These are phyloP conservation scores for Trametes cubensis DNA, from an alignment of 768 basidiomycete genomes.

Conservation along the genomic window DNA sequence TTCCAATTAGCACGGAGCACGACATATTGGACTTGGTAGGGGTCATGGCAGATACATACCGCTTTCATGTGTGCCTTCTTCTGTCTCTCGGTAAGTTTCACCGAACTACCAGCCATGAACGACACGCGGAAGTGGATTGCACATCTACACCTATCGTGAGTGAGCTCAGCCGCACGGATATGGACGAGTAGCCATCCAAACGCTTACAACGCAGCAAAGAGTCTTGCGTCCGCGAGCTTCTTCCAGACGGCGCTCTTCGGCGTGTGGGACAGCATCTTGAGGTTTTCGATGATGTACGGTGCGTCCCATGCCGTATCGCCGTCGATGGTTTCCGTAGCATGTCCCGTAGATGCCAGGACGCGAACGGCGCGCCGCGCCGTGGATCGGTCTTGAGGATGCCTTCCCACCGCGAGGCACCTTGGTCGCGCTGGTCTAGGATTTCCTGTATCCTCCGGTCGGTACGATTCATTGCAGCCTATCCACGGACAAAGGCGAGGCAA, in stretches of 20 bases:
- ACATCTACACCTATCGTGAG: neutral
- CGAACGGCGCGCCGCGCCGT: neutral
- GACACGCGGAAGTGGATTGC: neutral
- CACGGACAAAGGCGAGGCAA: too few species aligned
- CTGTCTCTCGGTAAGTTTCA: neutral
- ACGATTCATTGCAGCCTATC: too few species aligned
- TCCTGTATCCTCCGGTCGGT: neutral
- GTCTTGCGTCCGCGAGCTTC: neutral
- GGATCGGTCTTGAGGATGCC: neutral
- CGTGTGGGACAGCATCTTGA: neutral
- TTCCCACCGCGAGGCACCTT: neutral
- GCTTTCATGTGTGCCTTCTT: neutral
- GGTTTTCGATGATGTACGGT: neutral
- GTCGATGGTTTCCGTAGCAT: neutral
- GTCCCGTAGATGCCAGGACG: neutral
- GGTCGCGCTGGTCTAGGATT: neutral
- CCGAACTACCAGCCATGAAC: neutral
- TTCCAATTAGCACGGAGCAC: too few species aligned
- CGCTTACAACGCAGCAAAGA: neutral
- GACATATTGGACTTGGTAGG: too few species aligned
- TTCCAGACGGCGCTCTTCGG: neutral
- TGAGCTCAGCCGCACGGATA: too few species aligned
- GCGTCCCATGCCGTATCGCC: neutral
- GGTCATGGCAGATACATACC: neutral
- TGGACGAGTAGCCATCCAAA: neutral